Conservation (phyloP, 2,329 filamentous ascomycete genomes). For the Anisogramma anomala region DNA sequence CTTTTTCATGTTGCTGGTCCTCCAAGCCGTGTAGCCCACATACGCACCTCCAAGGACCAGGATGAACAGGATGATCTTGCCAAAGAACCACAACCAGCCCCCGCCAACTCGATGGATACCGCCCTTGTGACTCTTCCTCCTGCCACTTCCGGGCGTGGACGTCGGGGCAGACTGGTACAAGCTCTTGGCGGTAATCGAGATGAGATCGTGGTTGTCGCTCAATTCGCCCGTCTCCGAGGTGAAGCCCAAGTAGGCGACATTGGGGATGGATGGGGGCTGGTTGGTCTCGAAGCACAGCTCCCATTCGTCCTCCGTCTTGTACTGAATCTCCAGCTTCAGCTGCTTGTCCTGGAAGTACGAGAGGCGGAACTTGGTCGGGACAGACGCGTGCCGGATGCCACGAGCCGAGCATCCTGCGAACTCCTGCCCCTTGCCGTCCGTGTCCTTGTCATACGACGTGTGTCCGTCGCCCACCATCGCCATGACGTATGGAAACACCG, state of each 20-base stretch:
- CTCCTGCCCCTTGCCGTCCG: slow-evolving; percentile 88
- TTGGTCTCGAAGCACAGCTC: slow-evolving; percentile 72
- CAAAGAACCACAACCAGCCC: slow-evolving; percentile 54
- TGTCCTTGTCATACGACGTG: slow-evolving; percentile 80
- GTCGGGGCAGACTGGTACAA: slow-evolving; percentile 58
- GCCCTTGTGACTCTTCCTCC: slow-evolving; percentile 27
- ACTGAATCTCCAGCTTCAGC: slow-evolving; percentile 82
- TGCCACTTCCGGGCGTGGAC: slow-evolving; percentile 27
- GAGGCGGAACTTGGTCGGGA: slow-evolving; percentile 75
- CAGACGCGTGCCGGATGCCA: slow-evolving; percentile 67
- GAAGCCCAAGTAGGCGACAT: slow-evolving; percentile 64
- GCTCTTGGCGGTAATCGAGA: slow-evolving; percentile 76
- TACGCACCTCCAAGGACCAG: slow-evolving; percentile 62
- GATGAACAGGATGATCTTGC: slow-evolving; percentile 73
- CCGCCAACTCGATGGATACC: no score
- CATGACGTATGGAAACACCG: slow-evolving; percentile 96
- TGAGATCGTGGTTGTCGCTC: slow-evolving; percentile 94
- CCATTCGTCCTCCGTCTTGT: slow-evolving; percentile 85
- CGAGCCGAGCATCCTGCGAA: slow-evolving; percentile 90
- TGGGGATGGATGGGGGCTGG: slow-evolving; percentile 63
- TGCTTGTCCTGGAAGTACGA: slow-evolving; percentile 97
- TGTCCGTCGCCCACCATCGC: slow-evolving; percentile 92
- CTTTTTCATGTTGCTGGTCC: slow-evolving; percentile 50
- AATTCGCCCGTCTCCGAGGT: slow-evolving; percentile 90
- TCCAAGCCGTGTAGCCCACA: slow-evolving; percentile 74